A percentile compares a stretch with the other conserved stretches of the same genome.
phyloP scores from a whole-genome alignment of 345 rosid genomes.

The Eucalyptus regnans region DNA sequence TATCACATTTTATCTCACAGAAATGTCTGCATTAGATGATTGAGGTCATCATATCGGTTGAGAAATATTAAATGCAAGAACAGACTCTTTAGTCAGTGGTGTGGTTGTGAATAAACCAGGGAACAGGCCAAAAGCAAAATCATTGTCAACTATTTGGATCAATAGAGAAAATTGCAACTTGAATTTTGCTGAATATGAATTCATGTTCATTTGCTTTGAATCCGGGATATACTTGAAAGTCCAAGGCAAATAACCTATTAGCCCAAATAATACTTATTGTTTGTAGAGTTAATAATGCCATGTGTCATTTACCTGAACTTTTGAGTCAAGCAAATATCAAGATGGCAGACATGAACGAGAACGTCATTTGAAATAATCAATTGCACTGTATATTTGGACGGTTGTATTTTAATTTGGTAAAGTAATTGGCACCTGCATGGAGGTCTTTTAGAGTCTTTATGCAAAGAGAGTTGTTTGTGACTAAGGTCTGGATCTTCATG shows the following conservation, averaged over 20 bases:
- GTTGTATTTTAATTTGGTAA: no score
- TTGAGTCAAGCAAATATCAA: neutral
- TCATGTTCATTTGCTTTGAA: neutral
- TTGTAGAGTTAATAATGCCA: neutral
- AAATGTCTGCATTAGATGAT: neutral
- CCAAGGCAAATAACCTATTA: neutral
- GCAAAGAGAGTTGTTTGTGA: neutral
- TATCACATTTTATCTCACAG: neutral
- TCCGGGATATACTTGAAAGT: neutral
- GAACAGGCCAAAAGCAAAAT: neutral
- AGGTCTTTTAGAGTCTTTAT: neutral
- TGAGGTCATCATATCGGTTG: neutral
- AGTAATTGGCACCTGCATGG: neutral
- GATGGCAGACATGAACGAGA: neutral
- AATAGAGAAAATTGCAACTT: neutral
- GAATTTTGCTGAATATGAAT: neutral
- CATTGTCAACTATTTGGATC: neutral
- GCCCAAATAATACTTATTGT: neutral
- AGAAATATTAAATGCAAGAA: neutral
- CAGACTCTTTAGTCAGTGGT: neutral
- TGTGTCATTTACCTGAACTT: neutral
- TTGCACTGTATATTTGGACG: neutral
- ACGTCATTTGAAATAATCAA: neutral
- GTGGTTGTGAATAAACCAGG: neutral
- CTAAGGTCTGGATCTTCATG: neutral